Evolutionary conservation across 306 rosid genomes (phyloP), one percentile per base, ranked within the genome.

Genomic region (Medicago ruthenica): DNA sequence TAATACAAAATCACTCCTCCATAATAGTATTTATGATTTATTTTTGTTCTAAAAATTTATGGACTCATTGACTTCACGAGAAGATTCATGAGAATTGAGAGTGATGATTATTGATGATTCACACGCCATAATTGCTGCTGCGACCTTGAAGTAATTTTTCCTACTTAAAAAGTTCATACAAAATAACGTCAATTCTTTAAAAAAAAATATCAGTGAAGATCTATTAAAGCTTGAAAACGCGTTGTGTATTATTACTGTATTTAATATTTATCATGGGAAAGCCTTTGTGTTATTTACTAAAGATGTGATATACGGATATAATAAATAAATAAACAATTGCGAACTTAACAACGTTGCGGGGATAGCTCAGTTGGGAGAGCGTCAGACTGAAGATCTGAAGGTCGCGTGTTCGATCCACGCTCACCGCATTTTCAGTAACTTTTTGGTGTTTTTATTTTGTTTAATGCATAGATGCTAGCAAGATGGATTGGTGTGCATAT

Each of bases 381-480:
- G 82, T 78, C 82, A 78, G 82, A 78, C 82, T 78, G 82, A 78
- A 78, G 82, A 78, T 78, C 77, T 78, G 82, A 78, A 78, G 82
- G 77, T 78, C 82, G 73, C 69, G 83, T 72, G 83, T 72, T 79
- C 83, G 83, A 79, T 79, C 83, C 83, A 79, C 83, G 83, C 51
- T 79, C 83, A 72, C 83, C 78, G 83, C 83, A 78, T 0, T 21
- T 11, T n/a, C n/a, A n/a, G n/a, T n/a, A n/a, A n/a, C n/a, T n/a
- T n/a, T n/a, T n/a, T n/a, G n/a, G n/a, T n/a, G 3, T 4, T 44
- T 11, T 44, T 11, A 44, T 42, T 13, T 11, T 42, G 15, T 42
- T 42, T 42, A 42, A 40, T 40, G 8, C 7, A 10, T 11, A 44
- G 14, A 44, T 14, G 15, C 50, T 45, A 45, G n/a, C 51, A 15